These are phyloP conservation scores for Solanum hybrid DNA, from an alignment of 305 asterid species.

Conservation along the genomic window DNA sequence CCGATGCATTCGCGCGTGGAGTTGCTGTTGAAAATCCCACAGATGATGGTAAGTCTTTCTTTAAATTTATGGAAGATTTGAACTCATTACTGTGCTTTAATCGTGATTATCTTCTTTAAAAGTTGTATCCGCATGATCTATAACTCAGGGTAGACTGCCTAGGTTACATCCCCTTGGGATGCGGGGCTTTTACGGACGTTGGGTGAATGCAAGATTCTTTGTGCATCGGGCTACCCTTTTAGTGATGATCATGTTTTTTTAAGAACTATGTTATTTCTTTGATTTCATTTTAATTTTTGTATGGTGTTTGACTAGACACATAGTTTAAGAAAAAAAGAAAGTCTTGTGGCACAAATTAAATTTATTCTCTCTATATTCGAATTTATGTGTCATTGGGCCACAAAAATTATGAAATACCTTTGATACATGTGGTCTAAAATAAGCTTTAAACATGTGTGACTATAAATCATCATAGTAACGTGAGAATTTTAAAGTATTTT, in stretches of 20 bases:
- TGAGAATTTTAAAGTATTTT: neutral
- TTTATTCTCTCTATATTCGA: neutral
- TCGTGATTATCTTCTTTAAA: neutral
- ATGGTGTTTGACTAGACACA: neutral
- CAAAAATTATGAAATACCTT: neutral
- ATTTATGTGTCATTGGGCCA: neutral
- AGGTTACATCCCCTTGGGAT: neutral
- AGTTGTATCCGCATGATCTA: neutral
- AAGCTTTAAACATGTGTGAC: neutral
- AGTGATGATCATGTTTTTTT: neutral
- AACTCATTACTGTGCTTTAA: neutral
- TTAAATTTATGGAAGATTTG: neutral
- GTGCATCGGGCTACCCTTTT: neutral
- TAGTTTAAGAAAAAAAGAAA: neutral
- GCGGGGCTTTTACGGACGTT: neutral
- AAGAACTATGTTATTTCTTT: neutral
- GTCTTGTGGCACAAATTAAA: neutral
- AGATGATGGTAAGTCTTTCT: slow-evolving; percentile 17
- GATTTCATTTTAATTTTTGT: neutral
- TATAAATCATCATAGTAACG: neutral
- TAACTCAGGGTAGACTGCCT: neutral
- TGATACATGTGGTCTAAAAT: neutral
- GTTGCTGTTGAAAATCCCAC: slow-evolving; percentile 11
- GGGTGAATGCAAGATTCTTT: neutral
- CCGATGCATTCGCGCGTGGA: slow-evolving; percentile 28